Evolutionary conservation across 2,329 filamentous ascomycete species (phyloP), one percentile per base, ranked within the genome.

Genomic region (Chrysoporthe puriensis): DNA sequence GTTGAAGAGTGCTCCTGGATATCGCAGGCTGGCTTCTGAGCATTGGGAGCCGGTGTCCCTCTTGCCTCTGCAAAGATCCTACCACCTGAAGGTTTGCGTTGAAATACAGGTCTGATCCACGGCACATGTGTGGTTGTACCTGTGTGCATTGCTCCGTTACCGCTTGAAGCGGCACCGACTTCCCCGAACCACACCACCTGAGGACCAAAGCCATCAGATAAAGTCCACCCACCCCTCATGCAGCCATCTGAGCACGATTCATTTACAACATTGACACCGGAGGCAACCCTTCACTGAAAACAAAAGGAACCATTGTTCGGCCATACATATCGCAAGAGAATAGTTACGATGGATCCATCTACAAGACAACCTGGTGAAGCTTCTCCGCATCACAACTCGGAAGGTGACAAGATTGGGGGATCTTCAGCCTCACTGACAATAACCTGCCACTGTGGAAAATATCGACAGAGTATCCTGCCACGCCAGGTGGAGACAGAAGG

Each of bases 391-490:
- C 9, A 52, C 48, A 52, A 4, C 21, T 14, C 11, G 21, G 48
- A 52, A 14, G 48, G 48, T 11, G 54, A 57, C 32, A 40, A n/a
- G 4, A 2, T 57, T 5, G 16, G 8, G 54, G 54, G 9, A 18
- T 14, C 32, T 13, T 57, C 32, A 1, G 1, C 54, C 14, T 57
- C 54, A 4, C 57, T 59, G 11, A 21, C 32, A 3, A 59, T 59
- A 42, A 21, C 57, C 18, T 59, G 57, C 57, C 57, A 42, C 57
- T 59, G 57, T 48, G 59, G 43, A 48, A 9, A 18, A 21, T 43
- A 61, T 14, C 59, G 21, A 61, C 59, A 61, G 26, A 32, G 1
- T 13, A 16, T 61, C 4, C 21, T 11, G 9, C 4, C 48, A 32
- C 63, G 26, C 8, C 14, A 18, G 18, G n/a, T 21, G 7, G 54